These are phyloP conservation scores for Phialemonium atrogriseum DNA, from an alignment of 2,329 filamentous ascomycete genomes.

Conservation along the genomic window DNA sequence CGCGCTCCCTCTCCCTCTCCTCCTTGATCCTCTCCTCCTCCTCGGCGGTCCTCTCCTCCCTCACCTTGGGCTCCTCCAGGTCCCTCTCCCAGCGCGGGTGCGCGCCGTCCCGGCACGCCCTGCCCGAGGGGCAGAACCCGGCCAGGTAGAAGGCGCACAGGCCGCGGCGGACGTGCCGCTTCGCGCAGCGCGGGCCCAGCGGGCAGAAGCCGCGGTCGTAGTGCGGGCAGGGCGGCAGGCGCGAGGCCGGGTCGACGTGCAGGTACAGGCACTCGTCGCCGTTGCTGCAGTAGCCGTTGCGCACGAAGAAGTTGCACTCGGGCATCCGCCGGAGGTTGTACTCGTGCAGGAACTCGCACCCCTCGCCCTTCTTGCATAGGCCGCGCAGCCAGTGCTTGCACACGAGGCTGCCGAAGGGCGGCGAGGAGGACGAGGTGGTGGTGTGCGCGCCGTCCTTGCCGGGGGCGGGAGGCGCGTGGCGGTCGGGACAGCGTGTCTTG, in stretches of 20 bases:
- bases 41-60: conserved; percentile 48
- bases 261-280: conserved; percentile 94
- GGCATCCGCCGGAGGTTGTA: conserved; percentile 98
- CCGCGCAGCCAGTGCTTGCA: conserved; percentile 99
- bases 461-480: conserved; percentile 50
- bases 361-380: conserved; percentile 93
- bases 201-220: conserved; percentile 95
- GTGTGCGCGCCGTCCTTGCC: too few species aligned
- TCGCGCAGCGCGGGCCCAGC: conserved; percentile 75
- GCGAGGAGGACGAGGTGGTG: conserved; percentile 19
- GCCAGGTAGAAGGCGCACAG: conserved; percentile 82
- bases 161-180: conserved; percentile 77
- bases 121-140: conserved; percentile 85
- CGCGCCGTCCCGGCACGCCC: conserved; percentile 66
- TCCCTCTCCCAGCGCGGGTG: conserved; percentile 78
- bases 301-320: conserved; percentile 92
- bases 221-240: conserved; percentile 74
- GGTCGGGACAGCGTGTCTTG: conserved; percentile 76
- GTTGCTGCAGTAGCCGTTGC: conserved; percentile 91
- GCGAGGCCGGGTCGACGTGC: conserved; percentile 76
- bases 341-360: conserved; percentile 96
- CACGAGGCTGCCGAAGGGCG: conserved; percentile 66
- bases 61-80: conserved; percentile 66
- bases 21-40: conserved; percentile 47
- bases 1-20: conserved; percentile 41